These are phyloP conservation scores for Myriosclerotinia duriaeana DNA, from an alignment of 2,329 filamentous ascomycete genomes.

Conservation along the genomic window DNA sequence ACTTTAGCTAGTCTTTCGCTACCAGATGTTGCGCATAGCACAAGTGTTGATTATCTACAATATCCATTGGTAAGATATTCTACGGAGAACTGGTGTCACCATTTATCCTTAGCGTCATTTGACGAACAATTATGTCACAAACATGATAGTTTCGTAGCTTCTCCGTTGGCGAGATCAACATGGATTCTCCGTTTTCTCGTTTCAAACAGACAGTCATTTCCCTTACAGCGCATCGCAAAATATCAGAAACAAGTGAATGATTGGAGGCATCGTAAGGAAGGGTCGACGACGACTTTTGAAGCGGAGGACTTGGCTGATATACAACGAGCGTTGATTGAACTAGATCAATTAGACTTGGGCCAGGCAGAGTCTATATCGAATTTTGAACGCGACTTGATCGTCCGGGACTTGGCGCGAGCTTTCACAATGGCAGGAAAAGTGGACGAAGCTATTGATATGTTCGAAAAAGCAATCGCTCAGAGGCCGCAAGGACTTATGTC, in stretches of 20 bases:
- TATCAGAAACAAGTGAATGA: constrained; percentile 16
- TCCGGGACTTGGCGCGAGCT: constrained; percentile 20
- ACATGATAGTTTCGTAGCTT: constrained; percentile 1
- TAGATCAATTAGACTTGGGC: background rate
- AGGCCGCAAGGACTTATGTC: background rate
- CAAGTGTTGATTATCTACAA: constrained; percentile 1
- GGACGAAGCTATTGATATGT: constrained; percentile 13
- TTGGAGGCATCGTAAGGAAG: constrained; percentile 7
- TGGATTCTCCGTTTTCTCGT: constrained; percentile 18
- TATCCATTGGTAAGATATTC: constrained; percentile 16
- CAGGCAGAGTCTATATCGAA: constrained; percentile 9
- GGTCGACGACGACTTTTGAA: background rate
- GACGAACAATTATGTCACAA: background rate
- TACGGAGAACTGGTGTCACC: constrained; percentile 21
- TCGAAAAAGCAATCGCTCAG: constrained; percentile 3
- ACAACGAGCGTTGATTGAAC: constrained; percentile 17
- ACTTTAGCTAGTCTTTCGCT: constrained; percentile 3
- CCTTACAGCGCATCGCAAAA: constrained; percentile 19
- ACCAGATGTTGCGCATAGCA: constrained; percentile 1
- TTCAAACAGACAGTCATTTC: constrained; percentile 15
- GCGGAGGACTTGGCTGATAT: constrained; percentile 22
- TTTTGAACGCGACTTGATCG: constrained; percentile 15
- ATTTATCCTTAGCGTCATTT: constrained; percentile 16
- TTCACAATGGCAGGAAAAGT: constrained; percentile 20
- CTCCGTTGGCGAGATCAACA: constrained; percentile 10